Base-by-base conservation (phyloP, 1,284 basidiomycete genomes). In the Ganoderma leucocontextum region DNA sequence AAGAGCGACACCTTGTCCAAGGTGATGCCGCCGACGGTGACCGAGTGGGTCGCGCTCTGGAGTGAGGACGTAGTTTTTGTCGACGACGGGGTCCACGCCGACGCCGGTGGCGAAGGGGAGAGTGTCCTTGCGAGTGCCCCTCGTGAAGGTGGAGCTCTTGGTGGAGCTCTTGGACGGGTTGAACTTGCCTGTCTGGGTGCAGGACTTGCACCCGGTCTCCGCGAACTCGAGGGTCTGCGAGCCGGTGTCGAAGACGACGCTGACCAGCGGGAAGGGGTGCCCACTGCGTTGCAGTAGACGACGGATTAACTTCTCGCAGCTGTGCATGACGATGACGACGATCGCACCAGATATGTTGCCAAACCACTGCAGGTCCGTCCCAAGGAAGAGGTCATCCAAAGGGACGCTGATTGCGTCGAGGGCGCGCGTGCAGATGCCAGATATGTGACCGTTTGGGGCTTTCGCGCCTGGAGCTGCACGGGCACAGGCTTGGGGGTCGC, bases 331-430 rank as follows among this genome's bases (percentile, higher is more conserved):
- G 53, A 38, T 5, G 2, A 5, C 9, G 17, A 58, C 5, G 10
- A 52, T 8, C 66, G 38, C 17, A 73, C 74, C 72, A 10, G 74
- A 75, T 60, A 87, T 83, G 70, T 86, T 84, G 25, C 85, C 85
- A 70, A 82, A 87, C 86, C 86, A 87, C 84, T 87, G 86, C 35
- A 87, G 80, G 74, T 87, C 86, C 36, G 86, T 87, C 36, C 85
- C 85, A 49, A 81, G 73, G 80, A 87, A 88, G 74, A 85, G 86
- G 76, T 87, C 85, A 22, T 79, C 79, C n/a, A 87, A 76, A 57
- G 84, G 84, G 42, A 85, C 77, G 42, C 79, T 80, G 42, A 80
- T 65, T 3, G 74, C 60, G 19, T 63, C 35, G 22, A 71, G 57
- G 2, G 68, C 70, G n/a, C 69, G 66, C 64, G 53, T 65, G 44